Conservation (phyloP, 768 basidiomycete species). For the Tricholoma sp. region DNA sequence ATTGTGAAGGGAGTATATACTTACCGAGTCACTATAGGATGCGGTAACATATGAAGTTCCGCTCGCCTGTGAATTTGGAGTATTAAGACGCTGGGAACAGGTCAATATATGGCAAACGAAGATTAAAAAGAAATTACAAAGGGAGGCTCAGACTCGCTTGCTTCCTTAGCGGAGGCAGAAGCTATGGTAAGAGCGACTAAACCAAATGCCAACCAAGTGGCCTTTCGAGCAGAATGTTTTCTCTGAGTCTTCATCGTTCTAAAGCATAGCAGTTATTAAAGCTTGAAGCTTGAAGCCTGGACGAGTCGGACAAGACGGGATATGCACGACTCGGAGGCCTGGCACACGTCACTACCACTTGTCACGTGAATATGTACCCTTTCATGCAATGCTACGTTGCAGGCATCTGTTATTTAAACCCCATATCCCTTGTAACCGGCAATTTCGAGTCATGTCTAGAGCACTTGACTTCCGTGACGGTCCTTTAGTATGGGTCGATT, state of each 20-base stretch:
- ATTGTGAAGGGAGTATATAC: neutral
- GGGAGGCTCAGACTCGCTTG: slow-evolving; percentile 20
- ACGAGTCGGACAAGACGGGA: neutral
- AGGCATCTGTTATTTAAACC: neutral
- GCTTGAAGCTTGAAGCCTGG: neutral
- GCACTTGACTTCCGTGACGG: slow-evolving; percentile 47
- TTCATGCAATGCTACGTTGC: slow-evolving; percentile 11
- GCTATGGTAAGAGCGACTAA: slow-evolving; percentile 46
- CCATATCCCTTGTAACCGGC: neutral
- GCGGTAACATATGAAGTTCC: neutral
- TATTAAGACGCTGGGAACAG: neutral
- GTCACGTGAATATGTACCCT: slow-evolving; percentile 19
- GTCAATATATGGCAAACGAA: neutral
- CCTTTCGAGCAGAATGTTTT: slow-evolving; percentile 36
- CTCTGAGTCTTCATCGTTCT: slow-evolving; percentile 19
- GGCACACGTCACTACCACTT: slow-evolving; percentile 11
- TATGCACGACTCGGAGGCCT: too few relatives aligned
- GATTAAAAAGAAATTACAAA: neutral
- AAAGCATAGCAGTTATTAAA: neutral
- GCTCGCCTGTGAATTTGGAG: neutral
- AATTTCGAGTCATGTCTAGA: slow-evolving; percentile 3
- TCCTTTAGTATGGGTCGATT: slow-evolving; percentile 81
- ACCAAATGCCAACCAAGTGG: slow-evolving; percentile 58
- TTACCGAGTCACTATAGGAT: neutral
- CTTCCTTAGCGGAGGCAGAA: slow-evolving; percentile 29